Conservation (phyloP, 768 basidiomycete genomes). For the Lactarius tabidus region DNA sequence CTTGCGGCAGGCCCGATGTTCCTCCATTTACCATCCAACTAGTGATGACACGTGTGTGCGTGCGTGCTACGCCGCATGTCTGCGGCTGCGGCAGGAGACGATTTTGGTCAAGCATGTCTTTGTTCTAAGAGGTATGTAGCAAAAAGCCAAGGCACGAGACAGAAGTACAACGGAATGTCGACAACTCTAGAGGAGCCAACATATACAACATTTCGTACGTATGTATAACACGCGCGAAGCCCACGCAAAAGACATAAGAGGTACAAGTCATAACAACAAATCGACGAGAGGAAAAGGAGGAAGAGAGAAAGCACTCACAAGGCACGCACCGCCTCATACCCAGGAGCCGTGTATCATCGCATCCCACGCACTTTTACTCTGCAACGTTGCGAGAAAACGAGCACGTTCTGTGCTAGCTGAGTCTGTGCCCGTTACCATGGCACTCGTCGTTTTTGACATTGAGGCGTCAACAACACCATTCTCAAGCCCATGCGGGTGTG, state of each 20-base stretch:
- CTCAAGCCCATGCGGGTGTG: constrained; percentile 14
- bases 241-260: background rate
- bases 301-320: background rate
- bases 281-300: background rate
- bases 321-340: constrained; percentile 36
- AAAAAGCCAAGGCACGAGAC: background rate
- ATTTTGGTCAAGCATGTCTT: background rate
- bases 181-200: background rate
- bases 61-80: background rate
- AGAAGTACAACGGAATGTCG: background rate
- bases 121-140: background rate
- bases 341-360: constrained; percentile 65
- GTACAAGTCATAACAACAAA: background rate
- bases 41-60: background rate
- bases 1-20: background rate
- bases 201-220: background rate
- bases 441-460: background rate
- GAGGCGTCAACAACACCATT: background rate
- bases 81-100: background rate
- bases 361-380: constrained; percentile 63
- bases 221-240: background rate
- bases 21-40: background rate
- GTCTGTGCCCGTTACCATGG: background rate
- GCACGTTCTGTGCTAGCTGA: constrained; percentile 37
- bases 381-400: constrained; percentile 54